A percentile compares a stretch with the other conserved stretches of the same genome.
phyloP scores from a whole-genome alignment of 2,329 filamentous ascomycete species.

The Sporothrix schenckii region DNA sequence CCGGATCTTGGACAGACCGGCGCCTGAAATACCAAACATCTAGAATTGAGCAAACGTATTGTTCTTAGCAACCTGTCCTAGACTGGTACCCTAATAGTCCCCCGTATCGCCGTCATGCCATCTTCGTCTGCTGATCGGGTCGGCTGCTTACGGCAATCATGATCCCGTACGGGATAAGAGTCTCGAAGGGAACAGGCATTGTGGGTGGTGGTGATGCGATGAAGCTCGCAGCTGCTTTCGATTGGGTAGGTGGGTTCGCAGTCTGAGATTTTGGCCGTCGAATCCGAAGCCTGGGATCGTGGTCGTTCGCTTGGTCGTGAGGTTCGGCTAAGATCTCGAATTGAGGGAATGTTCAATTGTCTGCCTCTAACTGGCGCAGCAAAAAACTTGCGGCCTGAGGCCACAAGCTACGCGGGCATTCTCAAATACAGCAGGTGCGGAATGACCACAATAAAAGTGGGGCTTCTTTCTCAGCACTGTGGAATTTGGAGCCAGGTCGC shows the following conservation, averaged over 20 bases:
- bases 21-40: conserved; percentile 67
- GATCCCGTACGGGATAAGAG: conserved; percentile 66
- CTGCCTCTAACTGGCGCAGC: conserved; percentile 31
- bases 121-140: background rate
- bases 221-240: conserved; percentile 19
- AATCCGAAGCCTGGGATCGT: conserved; percentile 13
- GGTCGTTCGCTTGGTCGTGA: background rate
- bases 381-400: conserved; percentile 29
- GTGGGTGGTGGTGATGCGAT: conserved; percentile 37
- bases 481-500: conserved; percentile 14
- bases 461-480: background rate
- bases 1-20: conserved; percentile 60
- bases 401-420: background rate
- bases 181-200: conserved; percentile 68
- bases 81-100: background rate
- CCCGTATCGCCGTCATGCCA: background rate
- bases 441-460: conserved; percentile 5
- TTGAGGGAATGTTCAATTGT: conserved; percentile 29
- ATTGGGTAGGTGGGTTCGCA: conserved; percentile 29
- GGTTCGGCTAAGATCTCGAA: conserved; percentile 25
- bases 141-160: conserved; percentile 57
- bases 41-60: conserved; percentile 40
- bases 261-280: conserved; percentile 28
- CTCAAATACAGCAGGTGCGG: background rate
- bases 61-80: background rate